Evolutionary conservation across 305 asterid genomes (phyloP), one percentile per base, ranked within the genome.

Genomic region (Galium porrigens): DNA sequence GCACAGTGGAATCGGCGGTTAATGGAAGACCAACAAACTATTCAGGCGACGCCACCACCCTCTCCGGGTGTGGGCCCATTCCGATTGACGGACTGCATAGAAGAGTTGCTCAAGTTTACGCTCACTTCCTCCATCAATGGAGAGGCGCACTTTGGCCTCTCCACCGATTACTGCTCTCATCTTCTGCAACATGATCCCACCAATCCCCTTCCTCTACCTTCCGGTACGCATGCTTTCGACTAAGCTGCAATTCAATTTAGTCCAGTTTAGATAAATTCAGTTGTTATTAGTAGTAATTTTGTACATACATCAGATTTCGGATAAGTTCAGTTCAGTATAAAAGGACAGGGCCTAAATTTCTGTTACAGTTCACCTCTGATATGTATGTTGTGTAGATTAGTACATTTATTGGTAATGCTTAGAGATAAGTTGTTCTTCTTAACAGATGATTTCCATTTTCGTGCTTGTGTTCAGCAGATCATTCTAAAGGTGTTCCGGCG

Each of bases 111-210:
- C 72, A 76, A 74, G 39, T 81, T 84, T 70, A 83, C 82, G 1
- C 82, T 90, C 48, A 15, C 66, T 41, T 81, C 76, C 49, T 81
- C 90, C 55, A 55, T 61, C 7, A 63, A 72, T 53, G 82, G 81
- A 61, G 82, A 82, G 71, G 37, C 79, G 53, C 70, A 71, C 54
- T 68, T 83, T 14, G 90, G 81, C 61, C 85, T 90, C 69, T 78
- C 89, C 5, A 44, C 36, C 63, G 79, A 83, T 7, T 90, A 79
- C 73, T 83, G 95, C 58, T 67, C 81, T 70, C 48, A 71, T 58
- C 94, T 90, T 32, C 85, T 87, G 71, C 74, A 58, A 69, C 79
- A 77, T 39, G 82, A 83, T 55, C 70, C 80, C 11, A 71, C 74
- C 68, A 36, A 53, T 37, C 68, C 69, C 17, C 60, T 66, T 25